Evolutionary conservation across 805 yeast genomes (phyloP), one percentile per base, ranked within the genome.

Genomic region (Zygoascus bituminiphila): DNA sequence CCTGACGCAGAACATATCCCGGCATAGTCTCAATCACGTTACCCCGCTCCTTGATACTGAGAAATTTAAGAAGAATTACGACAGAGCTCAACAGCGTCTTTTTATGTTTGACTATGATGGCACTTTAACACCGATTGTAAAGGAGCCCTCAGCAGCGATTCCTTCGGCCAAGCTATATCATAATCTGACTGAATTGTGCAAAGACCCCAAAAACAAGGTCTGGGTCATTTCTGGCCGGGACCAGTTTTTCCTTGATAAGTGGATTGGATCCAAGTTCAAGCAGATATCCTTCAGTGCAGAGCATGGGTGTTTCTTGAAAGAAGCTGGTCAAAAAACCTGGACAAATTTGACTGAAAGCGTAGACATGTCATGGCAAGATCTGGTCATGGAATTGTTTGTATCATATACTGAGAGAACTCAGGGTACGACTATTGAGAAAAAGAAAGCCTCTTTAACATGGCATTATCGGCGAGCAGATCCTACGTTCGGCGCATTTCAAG

Each of bases 141-240:
- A 80, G 36, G 98, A 93, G 58, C 99, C 99, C 1, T 88, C 91
- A n/a, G 97, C 98, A 0, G 98, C 98, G 0, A 84, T 93, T 38
- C 98, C 99, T 2, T 81, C 95, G 0, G 80, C 82, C 2, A 74
- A 83, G 55, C 71, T 93, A 41, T 72, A 78, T 47, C 65, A 71
- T 7, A 77, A 84, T 10, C 65, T 93, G 50, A 71, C 75, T 23
- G 69, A 72, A 25, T 71, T 93, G 46, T 72, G 83, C 2, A 71
- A 72, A 12, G 98, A 91, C 63, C 88, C 91, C 5, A 73, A 73
- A 51, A 93, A 93, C 67, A 82, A 81, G 62, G 81, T 93, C 39
- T 93, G 98, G 98, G 79, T 93, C 54, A 91, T 93, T 51, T 83
- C 94, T 37, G 99, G 99, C 1, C 78, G 99, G 57, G 99, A 93